Evolutionary conservation across 352 stramenopile species (phyloP), one percentile per base, ranked within the genome.

Genomic region (Phytophthora ohioensis): DNA sequence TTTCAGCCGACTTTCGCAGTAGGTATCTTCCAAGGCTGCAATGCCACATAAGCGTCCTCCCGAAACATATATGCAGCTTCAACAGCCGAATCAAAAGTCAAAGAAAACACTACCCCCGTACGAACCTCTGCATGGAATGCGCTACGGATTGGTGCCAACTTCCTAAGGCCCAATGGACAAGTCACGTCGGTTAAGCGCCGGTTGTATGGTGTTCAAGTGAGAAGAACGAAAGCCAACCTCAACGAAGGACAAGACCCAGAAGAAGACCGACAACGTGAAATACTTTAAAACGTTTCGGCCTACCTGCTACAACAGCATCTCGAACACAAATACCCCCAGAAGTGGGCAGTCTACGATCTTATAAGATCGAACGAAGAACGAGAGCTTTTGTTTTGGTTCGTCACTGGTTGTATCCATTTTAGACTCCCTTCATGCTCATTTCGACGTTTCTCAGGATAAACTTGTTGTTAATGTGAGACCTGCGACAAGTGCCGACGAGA

Each of bases 281-380:
- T 52, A 52, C 45, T 52, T 52, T 27, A 52, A 52, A 27, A 52
- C 17, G 15, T 52, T 52, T 10, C 12, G 45, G 2, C 30, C 45
- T 35, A 35, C 45, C 6, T 52, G 45, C 11, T 52, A 52, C 7
- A 52, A 52, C 27, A 34, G 30, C 21, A 52, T 35, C 8, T 52
- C 12, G 21, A 52, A 9, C 17, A n/a, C 21, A 10, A 52, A 17
- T 2, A 34, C 35, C 21, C 21, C n/a, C 4, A 17, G 3, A 52
- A 52, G 10, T 35, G 21, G 45, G 2, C 21, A 12, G 10, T 5
- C 17, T 35, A 52, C 45, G 27, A 52, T 27, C 30, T 43, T 9
- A 7, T 52, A 9, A 31, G 45, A 3, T n/a, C 45, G 9, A 3
- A 52, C 12, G 45, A 35, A 4, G 45, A 34, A 35, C 34, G 21